Evolutionary conservation across 2,329 filamentous ascomycete species (phyloP).

Genomic region (Sordariomycetes sp.): DNA sequence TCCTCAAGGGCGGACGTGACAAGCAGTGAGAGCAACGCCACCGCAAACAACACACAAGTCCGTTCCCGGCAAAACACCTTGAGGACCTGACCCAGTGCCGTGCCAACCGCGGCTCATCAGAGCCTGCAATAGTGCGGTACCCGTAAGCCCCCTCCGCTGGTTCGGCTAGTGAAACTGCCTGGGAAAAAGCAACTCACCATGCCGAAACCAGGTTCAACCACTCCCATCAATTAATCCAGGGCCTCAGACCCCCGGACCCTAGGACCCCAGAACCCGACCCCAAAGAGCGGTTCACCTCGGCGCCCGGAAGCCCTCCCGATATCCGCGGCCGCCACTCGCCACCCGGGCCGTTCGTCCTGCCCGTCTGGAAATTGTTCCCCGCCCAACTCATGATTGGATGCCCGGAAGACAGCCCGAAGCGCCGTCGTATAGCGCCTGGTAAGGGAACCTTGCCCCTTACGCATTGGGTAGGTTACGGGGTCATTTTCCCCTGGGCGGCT

Average conservation of each 20-base stretch:
- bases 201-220: background rate
- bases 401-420: background rate
- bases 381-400: background rate
- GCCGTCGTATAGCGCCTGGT: background rate
- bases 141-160: too few species aligned
- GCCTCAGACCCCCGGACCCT: too few species aligned
- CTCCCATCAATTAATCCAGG: background rate
- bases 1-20: too few species aligned
- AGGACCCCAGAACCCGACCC: too few species aligned
- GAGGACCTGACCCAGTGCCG: too few species aligned
- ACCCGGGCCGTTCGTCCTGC: background rate
- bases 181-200: too few species aligned
- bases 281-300: background rate
- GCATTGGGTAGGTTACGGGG: background rate
- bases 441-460: background rate
- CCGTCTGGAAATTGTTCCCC: background rate
- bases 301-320: background rate
- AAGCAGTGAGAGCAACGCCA: too few species aligned
- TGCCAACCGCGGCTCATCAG: too few species aligned
- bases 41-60: too few species aligned
- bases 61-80: too few species aligned
- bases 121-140: too few species aligned
- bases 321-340: background rate
- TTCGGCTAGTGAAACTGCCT: too few species aligned
- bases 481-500: background rate